Percentiles rank a stretch among this genome's conserved stretches.
Conservation (phyloP, 1,284 basidiomycete species). For the Naganishia sp. region DNA sequence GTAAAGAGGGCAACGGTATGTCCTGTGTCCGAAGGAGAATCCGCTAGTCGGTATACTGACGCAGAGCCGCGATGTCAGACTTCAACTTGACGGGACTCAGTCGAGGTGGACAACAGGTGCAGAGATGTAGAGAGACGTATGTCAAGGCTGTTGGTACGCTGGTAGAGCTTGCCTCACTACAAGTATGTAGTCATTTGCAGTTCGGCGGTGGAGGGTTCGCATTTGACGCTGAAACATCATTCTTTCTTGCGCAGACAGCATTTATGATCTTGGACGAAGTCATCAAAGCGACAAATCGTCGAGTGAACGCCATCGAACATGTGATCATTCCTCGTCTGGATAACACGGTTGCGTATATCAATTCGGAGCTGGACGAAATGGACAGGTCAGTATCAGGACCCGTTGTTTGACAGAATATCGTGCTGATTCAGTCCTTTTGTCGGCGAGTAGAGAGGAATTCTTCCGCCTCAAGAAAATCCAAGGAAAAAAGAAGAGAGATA, state of each 20-base stretch:
- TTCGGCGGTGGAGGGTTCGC: neutral
- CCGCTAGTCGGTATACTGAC: too few species aligned
- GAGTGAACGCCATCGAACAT: constrained; percentile 98
- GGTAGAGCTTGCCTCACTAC: constrained; percentile 91
- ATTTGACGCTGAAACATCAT: neutral
- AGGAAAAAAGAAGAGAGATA: constrained; percentile 91
- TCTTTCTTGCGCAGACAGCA: constrained; percentile 68
- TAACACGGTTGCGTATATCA: constrained; percentile 96
- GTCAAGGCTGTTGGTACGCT: constrained; percentile 96
- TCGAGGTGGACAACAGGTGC: constrained; percentile 93
- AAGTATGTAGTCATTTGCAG: constrained; percentile 44
- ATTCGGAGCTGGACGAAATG: constrained; percentile 96
- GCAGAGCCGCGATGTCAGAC: constrained; percentile 59
- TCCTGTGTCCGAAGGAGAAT: neutral
- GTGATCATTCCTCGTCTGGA: constrained; percentile 94
- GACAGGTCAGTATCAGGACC: constrained; percentile 61
- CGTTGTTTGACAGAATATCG: neutral
- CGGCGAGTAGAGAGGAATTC: constrained; percentile 72
- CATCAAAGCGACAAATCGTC: constrained; percentile 94
- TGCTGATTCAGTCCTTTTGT: neutral
- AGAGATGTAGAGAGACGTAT: constrained; percentile 91
- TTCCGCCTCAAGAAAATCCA: constrained; percentile 96
- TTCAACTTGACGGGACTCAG: constrained; percentile 98
- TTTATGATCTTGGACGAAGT: constrained; percentile 99
- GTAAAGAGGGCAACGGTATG: constrained; percentile 72